Conservation (phyloP, 495 filamentous ascomycete species). For the Darksidea phi region DNA sequence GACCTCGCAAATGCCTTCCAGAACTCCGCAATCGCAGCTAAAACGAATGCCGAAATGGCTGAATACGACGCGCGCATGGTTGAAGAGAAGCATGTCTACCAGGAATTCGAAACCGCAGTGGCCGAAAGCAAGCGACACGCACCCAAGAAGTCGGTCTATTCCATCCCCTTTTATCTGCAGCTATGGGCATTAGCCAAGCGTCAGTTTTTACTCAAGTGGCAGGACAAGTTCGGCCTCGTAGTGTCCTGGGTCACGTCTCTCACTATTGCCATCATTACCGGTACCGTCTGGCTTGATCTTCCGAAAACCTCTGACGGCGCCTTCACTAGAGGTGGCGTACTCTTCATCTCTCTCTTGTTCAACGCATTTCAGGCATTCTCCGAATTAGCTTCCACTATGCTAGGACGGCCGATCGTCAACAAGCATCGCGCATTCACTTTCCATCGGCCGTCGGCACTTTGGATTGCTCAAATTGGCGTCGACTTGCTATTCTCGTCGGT, state of each 20-base stretch:
- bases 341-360: constrained; percentile 74
- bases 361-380: constrained; percentile 78
- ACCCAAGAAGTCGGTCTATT: constrained; percentile 72
- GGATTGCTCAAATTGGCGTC: constrained; percentile 77
- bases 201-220: constrained; percentile 80
- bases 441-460: constrained; percentile 73
- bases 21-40: constrained; percentile 56
- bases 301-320: constrained; percentile 65
- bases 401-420: constrained; percentile 70
- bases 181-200: constrained; percentile 79
- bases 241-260: constrained; percentile 76
- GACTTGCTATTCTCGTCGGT: constrained; percentile 68
- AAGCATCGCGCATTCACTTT: constrained; percentile 79
- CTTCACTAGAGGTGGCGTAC: constrained; percentile 72
- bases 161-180: constrained; percentile 73
- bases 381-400: constrained; percentile 69
- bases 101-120: constrained; percentile 77
- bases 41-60: constrained; percentile 64
- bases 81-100: constrained; percentile 61
- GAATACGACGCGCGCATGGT: constrained; percentile 60
- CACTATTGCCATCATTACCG: constrained; percentile 71
- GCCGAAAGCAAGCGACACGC: constrained; percentile 72
- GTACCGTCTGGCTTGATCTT: constrained; percentile 73
- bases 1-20: constrained; percentile 67
- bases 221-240: constrained; percentile 72